Evolutionary conservation across 108 stramenopile species (phyloP).

Genomic region (Aurantiochytrium sp.): DNA sequence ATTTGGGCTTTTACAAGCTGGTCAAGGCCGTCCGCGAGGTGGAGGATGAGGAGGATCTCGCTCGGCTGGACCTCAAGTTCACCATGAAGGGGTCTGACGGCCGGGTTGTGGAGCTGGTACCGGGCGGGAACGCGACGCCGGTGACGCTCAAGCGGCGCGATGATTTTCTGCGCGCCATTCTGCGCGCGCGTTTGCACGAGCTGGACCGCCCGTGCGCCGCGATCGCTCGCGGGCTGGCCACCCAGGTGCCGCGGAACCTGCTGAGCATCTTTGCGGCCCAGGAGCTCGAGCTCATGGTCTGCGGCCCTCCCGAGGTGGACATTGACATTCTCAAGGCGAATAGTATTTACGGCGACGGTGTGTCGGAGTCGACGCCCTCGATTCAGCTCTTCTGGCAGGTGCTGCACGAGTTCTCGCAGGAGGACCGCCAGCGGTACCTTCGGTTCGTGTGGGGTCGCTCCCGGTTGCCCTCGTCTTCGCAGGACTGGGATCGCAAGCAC

Average conservation of each 20-base stretch:
- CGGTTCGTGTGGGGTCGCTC: conserved; percentile 66
- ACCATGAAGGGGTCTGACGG: background rate
- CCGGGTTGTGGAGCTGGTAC: background rate
- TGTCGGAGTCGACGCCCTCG: conserved; percentile 43
- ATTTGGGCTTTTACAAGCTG: background rate
- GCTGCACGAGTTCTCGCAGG: conserved; percentile 46
- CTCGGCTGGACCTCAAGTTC: background rate
- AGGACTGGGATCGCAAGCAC: background rate
- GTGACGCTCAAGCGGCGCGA: background rate
- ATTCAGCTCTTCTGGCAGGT: conserved; percentile 61
- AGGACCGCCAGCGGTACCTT: conserved; percentile 57
- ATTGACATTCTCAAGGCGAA: conserved; percentile 69
- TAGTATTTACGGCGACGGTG: conserved; percentile 88
- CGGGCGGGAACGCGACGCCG: background rate
- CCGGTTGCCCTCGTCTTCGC: conserved; percentile 54
- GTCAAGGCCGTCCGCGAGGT: background rate
- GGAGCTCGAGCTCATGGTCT: conserved; percentile 1
- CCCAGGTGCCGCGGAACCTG: background rate
- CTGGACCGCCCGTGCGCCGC: conserved; percentile 30
- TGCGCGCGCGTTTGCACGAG: conserved; percentile 9
- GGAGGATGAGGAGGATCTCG: background rate
- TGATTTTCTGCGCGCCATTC: background rate
- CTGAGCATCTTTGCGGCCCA: conserved; percentile 39
- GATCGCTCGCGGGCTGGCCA: background rate
- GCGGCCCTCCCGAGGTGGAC: background rate